phyloP scores from a whole-genome alignment of 2,329 filamentous ascomycete species.

The Fusarium vanettenii region DNA sequence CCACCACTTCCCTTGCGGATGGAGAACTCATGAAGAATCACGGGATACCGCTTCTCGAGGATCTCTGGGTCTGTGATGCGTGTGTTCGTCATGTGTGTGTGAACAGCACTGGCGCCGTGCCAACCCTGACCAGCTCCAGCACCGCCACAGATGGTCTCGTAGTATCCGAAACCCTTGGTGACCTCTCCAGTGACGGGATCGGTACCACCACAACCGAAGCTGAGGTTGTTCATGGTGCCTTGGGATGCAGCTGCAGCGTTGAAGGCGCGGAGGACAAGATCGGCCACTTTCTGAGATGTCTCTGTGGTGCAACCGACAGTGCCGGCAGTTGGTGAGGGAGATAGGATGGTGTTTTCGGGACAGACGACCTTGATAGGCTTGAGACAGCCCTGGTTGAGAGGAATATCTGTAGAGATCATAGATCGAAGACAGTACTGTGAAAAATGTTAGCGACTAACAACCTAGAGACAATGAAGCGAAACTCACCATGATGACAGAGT shows the following conservation, averaged over 20 bases:
- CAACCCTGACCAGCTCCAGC: conserved; percentile 46
- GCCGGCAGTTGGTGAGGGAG: conserved; percentile 47
- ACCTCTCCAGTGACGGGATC: conserved; percentile 40
- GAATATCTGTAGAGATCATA: conserved; percentile 49
- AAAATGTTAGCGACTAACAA: background rate
- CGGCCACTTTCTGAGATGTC: conserved; percentile 55
- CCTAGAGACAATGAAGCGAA: fast-evolving
- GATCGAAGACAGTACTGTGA: conserved; percentile 46
- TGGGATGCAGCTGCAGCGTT: conserved; percentile 79
- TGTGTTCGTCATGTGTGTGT: conserved; percentile 53
- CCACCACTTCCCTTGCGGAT: conserved; percentile 61
- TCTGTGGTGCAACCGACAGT: conserved; percentile 49
- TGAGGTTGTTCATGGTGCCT: conserved; percentile 85
- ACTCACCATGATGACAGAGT: conserved; percentile 46
- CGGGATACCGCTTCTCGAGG: conserved; percentile 50
- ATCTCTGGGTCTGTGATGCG: conserved; percentile 52
- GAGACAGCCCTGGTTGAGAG: conserved; percentile 62
- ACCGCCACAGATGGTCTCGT: conserved; percentile 51
- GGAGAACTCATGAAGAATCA: conserved; percentile 47
- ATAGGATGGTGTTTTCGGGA: conserved; percentile 48
- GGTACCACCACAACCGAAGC: conserved; percentile 74
- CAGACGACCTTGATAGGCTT: conserved; percentile 44
- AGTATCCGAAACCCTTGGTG: conserved; percentile 49
- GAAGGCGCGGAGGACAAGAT: conserved; percentile 82
- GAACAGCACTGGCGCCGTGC: conserved; percentile 46